Conservation (phyloP, 805 yeast species). For the Candida hungchunana region DNA sequence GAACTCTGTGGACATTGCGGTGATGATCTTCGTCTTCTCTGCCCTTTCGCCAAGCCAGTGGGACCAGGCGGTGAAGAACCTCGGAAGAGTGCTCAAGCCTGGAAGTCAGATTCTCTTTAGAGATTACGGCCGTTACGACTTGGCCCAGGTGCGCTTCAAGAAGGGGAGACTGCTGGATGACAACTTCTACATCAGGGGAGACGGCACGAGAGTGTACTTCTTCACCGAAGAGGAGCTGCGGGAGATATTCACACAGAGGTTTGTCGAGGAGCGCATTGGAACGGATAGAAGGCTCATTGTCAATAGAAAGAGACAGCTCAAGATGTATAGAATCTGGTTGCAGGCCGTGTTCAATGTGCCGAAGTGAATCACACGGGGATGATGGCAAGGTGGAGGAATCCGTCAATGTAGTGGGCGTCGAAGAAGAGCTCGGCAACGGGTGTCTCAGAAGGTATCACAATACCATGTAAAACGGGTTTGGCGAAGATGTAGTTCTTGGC, state of each 20-base stretch:
- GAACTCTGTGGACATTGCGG: constrained; percentile 81
- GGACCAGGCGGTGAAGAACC: constrained; percentile 71
- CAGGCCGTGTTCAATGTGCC: constrained; percentile 78
- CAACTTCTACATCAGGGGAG: constrained; percentile 94
- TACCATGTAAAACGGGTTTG: constrained; percentile 52
- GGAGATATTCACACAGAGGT: constrained; percentile 60
- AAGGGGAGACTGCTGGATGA: constrained; percentile 83
- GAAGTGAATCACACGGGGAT: constrained; percentile 25
- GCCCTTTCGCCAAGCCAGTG: constrained; percentile 93
- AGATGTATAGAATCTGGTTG: constrained; percentile 96
- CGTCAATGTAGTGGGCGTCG: constrained; percentile 51
- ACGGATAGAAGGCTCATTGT: constrained; percentile 89
- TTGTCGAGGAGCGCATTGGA: constrained; percentile 71
- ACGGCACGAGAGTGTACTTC: constrained; percentile 95
- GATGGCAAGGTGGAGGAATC: constrained; percentile 55
- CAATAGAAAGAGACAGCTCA: constrained; percentile 84
- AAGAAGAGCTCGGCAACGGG: constrained; percentile 44
- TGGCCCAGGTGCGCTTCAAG: constrained; percentile 93
- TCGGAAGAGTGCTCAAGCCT: constrained; percentile 75
- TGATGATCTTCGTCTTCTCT: constrained; percentile 92
- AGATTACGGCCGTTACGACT: constrained; percentile 93
- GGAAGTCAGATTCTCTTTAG: constrained; percentile 88
- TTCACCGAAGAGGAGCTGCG: constrained; percentile 91
- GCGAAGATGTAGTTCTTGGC: constrained; percentile 33
- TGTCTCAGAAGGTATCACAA: constrained; percentile 40